These are phyloP conservation scores for Bryoerythrophyllum caledonicum DNA, from an alignment of 225 moss, liverwort and hornwort genomes.

Conservation along the genomic window DNA sequence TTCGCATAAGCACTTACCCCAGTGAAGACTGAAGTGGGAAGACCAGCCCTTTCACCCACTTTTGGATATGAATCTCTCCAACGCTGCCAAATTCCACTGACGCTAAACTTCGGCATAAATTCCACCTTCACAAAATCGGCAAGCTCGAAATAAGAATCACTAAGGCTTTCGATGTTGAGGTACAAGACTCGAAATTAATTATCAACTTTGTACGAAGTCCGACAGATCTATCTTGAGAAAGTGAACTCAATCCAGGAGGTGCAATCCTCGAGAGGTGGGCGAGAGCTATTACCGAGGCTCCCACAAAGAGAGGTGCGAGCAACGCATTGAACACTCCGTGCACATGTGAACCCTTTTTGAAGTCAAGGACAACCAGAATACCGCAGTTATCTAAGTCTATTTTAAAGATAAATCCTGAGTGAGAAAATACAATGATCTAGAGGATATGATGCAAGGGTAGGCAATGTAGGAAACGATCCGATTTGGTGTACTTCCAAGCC, in stretches of 20 bases:
- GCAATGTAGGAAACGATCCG: slow-evolving; percentile 88
- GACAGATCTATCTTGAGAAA: slow-evolving; percentile 5
- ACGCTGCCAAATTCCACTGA: slow-evolving; percentile 88
- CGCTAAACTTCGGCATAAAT: slow-evolving; percentile 91
- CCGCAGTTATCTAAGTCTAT: neutral
- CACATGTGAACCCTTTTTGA: slow-evolving; percentile 50
- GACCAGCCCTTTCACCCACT: slow-evolving; percentile 42
- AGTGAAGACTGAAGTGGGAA: slow-evolving; percentile 76
- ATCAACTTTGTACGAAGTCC: neutral
- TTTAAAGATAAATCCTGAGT: slow-evolving; percentile 1
- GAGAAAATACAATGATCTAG: slow-evolving; percentile 11
- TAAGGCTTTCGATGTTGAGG: neutral
- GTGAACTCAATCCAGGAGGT: slow-evolving; percentile 19
- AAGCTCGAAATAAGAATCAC: slow-evolving; percentile 24
- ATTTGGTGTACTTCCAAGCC: slow-evolving; percentile 78
- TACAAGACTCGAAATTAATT: neutral
- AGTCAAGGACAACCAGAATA: slow-evolving; percentile 46
- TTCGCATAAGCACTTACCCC: slow-evolving; percentile 61
- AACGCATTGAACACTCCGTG: slow-evolving; percentile 92
- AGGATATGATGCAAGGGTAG: slow-evolving; percentile 96
- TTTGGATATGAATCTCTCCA: slow-evolving; percentile 72
- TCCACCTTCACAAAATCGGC: slow-evolving; percentile 61
- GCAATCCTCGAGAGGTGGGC: neutral
- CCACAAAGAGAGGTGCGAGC: slow-evolving; percentile 87
- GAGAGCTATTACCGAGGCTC: slow-evolving; percentile 61